phyloP scores from a whole-genome alignment of 129 eudicot genomes.

The Silybum marianum region DNA sequence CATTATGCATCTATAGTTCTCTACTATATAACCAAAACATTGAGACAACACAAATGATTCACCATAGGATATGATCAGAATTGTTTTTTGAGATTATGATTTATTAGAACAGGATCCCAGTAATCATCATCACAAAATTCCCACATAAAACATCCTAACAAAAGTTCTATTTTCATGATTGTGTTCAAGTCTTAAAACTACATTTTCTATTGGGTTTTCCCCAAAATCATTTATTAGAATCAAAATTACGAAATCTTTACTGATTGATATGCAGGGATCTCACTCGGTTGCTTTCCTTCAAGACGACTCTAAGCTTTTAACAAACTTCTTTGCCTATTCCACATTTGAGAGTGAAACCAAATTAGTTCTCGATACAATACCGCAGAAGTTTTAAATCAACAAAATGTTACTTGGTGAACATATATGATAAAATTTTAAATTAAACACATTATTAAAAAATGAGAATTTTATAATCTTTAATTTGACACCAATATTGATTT shows the following conservation, averaged over 20 bases:
- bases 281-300: conserved; percentile 29
- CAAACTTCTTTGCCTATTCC: conserved; percentile 72
- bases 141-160: conserved; percentile 2
- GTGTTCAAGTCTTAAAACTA: background rate
- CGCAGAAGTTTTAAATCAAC: background rate
- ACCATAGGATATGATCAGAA: background rate
- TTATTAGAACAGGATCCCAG: background rate
- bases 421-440: too few species aligned
- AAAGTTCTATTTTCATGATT: background rate
- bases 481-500: background rate
- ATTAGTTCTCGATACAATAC: background rate
- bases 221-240: conserved; percentile 4
- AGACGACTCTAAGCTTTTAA: conserved; percentile 59
- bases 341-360: conserved; percentile 14
- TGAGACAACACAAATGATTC: background rate
- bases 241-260: background rate
- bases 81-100: too few species aligned
- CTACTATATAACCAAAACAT: background rate
- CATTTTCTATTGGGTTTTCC: background rate
- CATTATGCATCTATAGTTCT: too few species aligned
- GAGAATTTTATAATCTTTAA: background rate
- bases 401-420: too few species aligned
- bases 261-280: background rate
- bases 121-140: background rate
- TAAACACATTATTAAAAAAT: background rate